Conservation (phyloP, 2,329 filamentous ascomycete genomes). For the Pseudocercospora eumusae region DNA sequence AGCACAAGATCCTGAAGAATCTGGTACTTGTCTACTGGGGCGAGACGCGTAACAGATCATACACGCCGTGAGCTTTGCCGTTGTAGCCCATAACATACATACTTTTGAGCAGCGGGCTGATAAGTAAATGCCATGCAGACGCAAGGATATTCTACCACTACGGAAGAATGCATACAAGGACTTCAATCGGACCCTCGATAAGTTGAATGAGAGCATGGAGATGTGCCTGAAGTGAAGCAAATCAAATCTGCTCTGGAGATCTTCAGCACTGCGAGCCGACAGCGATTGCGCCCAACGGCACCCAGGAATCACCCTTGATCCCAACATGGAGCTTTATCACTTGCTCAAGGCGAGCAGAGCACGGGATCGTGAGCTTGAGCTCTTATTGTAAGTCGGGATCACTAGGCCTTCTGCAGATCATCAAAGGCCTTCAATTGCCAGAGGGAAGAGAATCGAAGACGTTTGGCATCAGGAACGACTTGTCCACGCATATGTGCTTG, state of each 20-base stretch:
- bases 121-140: not conserved
- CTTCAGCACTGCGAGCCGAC: not conserved
- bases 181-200: conserved; percentile 68
- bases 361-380: not conserved
- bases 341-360: not conserved
- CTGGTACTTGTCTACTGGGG: conserved; percentile 56
- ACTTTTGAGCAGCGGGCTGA: not conserved
- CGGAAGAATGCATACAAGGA: conserved; percentile 53
- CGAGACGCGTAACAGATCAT: conserved; percentile 37
- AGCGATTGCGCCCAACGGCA: not conserved
- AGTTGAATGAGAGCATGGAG: conserved; percentile 74
- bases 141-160: conserved; percentile 3
- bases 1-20: conserved; percentile 72
- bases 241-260: not conserved
- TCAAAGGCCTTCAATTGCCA: not conserved
- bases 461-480: not conserved
- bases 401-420: not conserved
- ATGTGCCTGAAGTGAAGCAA: conserved; percentile 52
- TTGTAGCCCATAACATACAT: not conserved
- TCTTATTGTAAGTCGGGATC: not conserved
- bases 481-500: not conserved
- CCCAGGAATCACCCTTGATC: not conserved
- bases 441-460: not conserved
- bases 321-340: not conserved
- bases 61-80: not conserved